A percentile compares a stretch with the other conserved stretches of the same genome.
Evolutionary conservation across 2,329 filamentous ascomycete species (phyloP).

Genomic region (Sporothrix pseudoabietina): DNA sequence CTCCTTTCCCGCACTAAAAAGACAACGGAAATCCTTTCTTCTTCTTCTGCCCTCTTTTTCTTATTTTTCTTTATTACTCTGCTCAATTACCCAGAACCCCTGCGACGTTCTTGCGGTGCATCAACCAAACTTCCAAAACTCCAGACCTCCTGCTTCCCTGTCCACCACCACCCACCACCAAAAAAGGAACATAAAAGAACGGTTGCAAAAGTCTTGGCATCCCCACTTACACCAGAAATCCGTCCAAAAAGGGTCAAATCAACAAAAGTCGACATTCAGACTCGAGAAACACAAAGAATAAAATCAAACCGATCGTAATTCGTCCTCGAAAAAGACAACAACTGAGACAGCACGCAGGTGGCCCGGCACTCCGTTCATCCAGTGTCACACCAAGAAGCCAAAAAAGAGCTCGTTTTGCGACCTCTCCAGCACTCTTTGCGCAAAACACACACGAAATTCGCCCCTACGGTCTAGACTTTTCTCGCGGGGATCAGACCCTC

Average conservation of each 20-base stretch:
- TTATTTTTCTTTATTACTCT: not conserved
- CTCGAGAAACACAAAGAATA: not conserved
- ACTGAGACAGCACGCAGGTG: not conserved
- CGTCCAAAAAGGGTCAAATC: slow-evolving; percentile 12
- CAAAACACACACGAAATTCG: not conserved
- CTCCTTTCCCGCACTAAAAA: not conserved
- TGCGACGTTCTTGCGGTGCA: not conserved
- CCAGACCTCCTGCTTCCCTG: not conserved
- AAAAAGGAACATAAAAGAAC: slow-evolving; percentile 7
- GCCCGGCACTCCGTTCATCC: not conserved
- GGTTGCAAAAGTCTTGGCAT: slow-evolving; percentile 25
- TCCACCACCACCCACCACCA: not conserved
- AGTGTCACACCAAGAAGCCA: not conserved
- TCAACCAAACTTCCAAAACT: not conserved
- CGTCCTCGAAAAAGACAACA: not conserved
- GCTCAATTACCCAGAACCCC: slow-evolving; percentile 7
- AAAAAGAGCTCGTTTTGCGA: not conserved
- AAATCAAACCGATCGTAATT: not conserved
- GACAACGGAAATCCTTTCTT: not conserved
- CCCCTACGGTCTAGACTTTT: not conserved
- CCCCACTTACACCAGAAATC: slow-evolving; percentile 23
- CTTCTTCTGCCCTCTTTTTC: not conserved
- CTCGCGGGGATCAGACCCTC: slow-evolving; percentile 7
- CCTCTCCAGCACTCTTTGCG: not conserved
- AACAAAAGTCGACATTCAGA: not conserved